These are phyloP conservation scores for Apiospora sp. DNA, from an alignment of 2,329 filamentous ascomycete genomes.

Conservation along the genomic window DNA sequence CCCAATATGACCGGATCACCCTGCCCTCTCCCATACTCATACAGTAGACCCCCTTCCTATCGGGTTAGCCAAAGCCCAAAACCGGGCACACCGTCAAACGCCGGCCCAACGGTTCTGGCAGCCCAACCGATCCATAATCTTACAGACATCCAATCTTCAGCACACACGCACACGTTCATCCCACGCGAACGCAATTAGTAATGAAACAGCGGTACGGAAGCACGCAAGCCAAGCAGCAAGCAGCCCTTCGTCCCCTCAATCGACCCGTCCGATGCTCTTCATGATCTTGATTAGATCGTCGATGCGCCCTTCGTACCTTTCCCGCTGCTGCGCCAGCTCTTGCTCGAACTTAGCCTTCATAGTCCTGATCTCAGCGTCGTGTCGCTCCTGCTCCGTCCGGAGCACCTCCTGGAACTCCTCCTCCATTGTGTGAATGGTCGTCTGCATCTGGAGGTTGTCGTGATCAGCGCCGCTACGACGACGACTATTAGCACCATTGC, in stretches of 20 bases:
- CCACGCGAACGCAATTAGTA: not conserved
- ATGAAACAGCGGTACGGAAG: not conserved
- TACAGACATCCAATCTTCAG: not conserved
- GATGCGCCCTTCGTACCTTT: conserved; percentile 28
- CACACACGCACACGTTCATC: not conserved
- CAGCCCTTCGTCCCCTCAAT: not conserved
- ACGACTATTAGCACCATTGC: not conserved
- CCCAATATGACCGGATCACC: not conserved
- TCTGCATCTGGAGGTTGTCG: conserved; percentile 22
- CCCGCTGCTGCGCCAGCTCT: conserved; percentile 29
- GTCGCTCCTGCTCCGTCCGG: conserved; percentile 26
- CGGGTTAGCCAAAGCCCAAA: not conserved
- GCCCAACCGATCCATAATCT: not conserved
- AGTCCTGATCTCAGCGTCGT: conserved; percentile 24
- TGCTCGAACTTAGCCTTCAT: conserved; percentile 27
- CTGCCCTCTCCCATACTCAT: not conserved
- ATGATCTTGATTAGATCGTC: conserved; percentile 32
- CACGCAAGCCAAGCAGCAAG: not conserved
- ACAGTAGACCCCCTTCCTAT: not conserved
- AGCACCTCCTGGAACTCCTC: conserved; percentile 31
- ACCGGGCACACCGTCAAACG: not conserved
- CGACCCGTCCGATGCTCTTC: conserved; percentile 9
- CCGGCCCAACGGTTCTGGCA: not conserved
- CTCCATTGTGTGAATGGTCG: conserved; percentile 28
- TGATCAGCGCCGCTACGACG: not conserved